These are phyloP conservation scores for Elasticomyces elasticus DNA, from an alignment of 495 filamentous ascomycete genomes.

Conservation along the genomic window DNA sequence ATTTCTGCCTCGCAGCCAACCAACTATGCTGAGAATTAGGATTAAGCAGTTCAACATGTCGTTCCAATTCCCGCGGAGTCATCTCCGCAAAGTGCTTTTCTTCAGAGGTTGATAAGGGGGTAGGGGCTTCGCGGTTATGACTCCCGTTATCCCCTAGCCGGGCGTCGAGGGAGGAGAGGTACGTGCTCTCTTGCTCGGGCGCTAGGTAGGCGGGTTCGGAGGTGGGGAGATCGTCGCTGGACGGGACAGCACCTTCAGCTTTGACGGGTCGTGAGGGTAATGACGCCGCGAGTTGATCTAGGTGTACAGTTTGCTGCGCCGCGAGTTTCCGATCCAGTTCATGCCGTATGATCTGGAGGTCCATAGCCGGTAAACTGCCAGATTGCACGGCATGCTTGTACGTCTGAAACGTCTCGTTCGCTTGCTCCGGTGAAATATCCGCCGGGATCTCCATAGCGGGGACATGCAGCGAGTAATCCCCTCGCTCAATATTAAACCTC, in stretches of 20 bases:
- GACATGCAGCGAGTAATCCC: slow-evolving; percentile 33
- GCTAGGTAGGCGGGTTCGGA: slow-evolving; percentile 47
- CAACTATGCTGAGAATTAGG: slow-evolving; percentile 76
- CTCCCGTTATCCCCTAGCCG: slow-evolving; percentile 40
- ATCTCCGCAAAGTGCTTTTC: slow-evolving; percentile 14
- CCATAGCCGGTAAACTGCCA: slow-evolving; percentile 4
- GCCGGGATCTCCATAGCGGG: slow-evolving; percentile 29
- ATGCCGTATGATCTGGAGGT: slow-evolving; percentile 35
- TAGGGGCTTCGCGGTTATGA: slow-evolving; percentile 21
- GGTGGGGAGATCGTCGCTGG: no score
- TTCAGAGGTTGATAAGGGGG: slow-evolving; percentile 13
- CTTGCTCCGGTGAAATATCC: slow-evolving; percentile 33
- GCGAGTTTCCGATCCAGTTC: slow-evolving; percentile 37
- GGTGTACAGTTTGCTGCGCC: slow-evolving; percentile 13
- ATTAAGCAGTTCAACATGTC: slow-evolving; percentile 60
- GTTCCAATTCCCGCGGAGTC: slow-evolving; percentile 40
- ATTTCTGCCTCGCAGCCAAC: slow-evolving; percentile 40
- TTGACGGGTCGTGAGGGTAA: slow-evolving; percentile 25
- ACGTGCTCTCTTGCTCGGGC: slow-evolving; percentile 70
- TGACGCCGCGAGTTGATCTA: slow-evolving; percentile 16
- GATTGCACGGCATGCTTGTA: slow-evolving; percentile 31
- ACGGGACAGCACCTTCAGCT: no score
- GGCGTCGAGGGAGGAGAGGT: slow-evolving; percentile 60
- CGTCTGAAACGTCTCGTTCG: slow-evolving; percentile 25
- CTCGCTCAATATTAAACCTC: slow-evolving; percentile 49